A percentile compares a stretch with the other conserved stretches of the same genome.
Evolutionary conservation across 345 rosid genomes (phyloP).

Genomic region (Brassica nigra): DNA sequence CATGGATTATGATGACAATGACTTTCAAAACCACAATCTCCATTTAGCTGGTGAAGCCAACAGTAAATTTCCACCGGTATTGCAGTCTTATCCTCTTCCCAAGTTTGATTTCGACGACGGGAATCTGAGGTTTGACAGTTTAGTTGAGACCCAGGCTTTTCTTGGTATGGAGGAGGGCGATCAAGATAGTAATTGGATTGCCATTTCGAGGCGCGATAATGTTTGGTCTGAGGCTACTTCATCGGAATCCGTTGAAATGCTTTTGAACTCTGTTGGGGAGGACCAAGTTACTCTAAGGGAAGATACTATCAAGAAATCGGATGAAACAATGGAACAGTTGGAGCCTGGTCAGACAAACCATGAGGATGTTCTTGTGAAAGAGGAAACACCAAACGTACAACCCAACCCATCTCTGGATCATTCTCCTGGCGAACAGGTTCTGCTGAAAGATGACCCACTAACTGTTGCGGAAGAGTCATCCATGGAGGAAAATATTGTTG

Average conservation of each 20-base stretch:
- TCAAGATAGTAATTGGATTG: neutral
- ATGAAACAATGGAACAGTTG: neutral
- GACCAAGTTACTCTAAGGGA: neutral
- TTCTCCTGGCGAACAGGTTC: neutral
- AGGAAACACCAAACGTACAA: neutral
- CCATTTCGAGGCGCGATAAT: neutral
- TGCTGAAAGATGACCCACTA: neutral
- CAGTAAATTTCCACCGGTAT: neutral
- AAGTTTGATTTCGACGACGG: neutral
- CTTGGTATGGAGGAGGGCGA: neutral
- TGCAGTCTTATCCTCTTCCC: neutral
- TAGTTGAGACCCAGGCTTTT: neutral
- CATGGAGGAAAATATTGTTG: neutral
- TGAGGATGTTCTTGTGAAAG: neutral
- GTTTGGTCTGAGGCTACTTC: slow-evolving; percentile 3
- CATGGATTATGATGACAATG: neutral
- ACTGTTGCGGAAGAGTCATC: neutral
- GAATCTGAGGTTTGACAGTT: neutral
- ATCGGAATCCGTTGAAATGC: neutral
- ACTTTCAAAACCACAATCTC: neutral
- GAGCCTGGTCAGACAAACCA: neutral
- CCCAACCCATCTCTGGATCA: neutral
- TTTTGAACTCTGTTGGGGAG: neutral
- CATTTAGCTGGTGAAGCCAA: neutral
- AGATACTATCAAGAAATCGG: neutral